Percentiles rank a stretch among this genome's conserved stretches.
These are phyloP conservation scores for Boletus rufocinnamomeus DNA, from an alignment of 768 basidiomycete genomes.

Conservation along the genomic window DNA sequence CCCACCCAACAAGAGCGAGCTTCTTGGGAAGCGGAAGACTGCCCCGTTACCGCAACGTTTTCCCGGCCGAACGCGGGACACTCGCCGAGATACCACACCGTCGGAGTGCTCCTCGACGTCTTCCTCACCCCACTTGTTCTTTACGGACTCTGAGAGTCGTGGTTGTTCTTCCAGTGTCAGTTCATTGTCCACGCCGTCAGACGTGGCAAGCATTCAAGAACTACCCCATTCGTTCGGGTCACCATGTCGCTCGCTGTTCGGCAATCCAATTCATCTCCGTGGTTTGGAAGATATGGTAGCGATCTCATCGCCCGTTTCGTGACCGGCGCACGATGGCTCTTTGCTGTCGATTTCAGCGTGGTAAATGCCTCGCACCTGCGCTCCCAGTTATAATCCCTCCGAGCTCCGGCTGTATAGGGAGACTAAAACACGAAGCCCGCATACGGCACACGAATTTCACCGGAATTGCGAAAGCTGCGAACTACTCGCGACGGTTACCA, in stretches of 20 bases:
- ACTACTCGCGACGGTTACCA: not conserved
- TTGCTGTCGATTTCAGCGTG: not conserved
- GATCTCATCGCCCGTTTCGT: not conserved
- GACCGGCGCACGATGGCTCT: not conserved
- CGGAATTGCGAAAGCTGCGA: not conserved
- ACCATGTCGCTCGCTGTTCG: not conserved
- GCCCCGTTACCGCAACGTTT: slow-evolving; percentile 10
- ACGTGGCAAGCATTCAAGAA: not conserved
- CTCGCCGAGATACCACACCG: not conserved
- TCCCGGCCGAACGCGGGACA: not conserved
- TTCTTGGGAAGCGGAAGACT: slow-evolving; percentile 2
- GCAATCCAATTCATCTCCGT: not conserved
- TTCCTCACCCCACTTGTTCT: slow-evolving; percentile 7
- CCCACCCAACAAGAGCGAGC: not conserved
- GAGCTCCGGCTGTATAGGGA: not conserved
- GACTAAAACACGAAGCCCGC: not conserved
- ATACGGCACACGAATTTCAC: not conserved
- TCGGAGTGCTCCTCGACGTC: slow-evolving; percentile 15
- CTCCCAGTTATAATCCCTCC: not conserved
- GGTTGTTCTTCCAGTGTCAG: slow-evolving; percentile 5
- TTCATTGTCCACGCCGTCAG: slow-evolving; percentile 4
- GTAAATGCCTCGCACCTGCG: not conserved
- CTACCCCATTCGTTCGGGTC: not conserved
- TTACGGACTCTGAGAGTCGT: not conserved
- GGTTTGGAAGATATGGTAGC: not conserved